phyloP scores from a whole-genome alignment of 495 filamentous ascomycete genomes.

The Penicillium pancosmium region DNA sequence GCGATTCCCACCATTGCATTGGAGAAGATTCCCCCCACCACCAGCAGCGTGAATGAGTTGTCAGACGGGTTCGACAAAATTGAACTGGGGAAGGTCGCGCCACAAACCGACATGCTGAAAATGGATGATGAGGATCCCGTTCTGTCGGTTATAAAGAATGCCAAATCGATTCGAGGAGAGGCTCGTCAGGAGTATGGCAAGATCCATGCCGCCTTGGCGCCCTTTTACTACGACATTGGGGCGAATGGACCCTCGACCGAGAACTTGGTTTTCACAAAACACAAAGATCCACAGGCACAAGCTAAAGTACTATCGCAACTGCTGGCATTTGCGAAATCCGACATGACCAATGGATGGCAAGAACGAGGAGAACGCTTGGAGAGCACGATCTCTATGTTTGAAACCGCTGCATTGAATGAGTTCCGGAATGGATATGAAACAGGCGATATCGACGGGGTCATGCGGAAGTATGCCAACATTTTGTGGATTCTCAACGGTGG shows the following conservation, averaged over 20 bases:
- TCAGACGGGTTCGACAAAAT: constrained; percentile 72
- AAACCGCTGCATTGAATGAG: constrained; percentile 85
- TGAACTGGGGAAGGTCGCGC: constrained; percentile 42
- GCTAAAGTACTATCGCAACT: constrained; percentile 85
- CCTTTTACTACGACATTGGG: constrained; percentile 84
- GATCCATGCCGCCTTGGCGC: constrained; percentile 83
- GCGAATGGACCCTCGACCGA: constrained; percentile 74
- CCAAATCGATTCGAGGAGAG: constrained; percentile 78
- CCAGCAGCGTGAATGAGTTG: constrained; percentile 36
- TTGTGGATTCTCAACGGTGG: constrained; percentile 83
- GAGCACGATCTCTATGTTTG: constrained; percentile 80
- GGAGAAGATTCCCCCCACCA: constrained; percentile 18
- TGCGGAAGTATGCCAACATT: constrained; percentile 87
- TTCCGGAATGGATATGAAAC: constrained; percentile 90
- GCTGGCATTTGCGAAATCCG: constrained; percentile 74
- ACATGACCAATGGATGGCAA: constrained; percentile 73
- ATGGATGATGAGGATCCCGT: constrained; percentile 45
- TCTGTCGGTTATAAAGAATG: constrained; percentile 66
- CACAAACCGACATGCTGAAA: constrained; percentile 18
- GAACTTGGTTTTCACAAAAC: constrained; percentile 81
- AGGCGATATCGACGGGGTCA: constrained; percentile 85
- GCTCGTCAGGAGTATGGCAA: constrained; percentile 90
- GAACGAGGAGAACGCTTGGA: constrained; percentile 70
- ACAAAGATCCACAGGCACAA: constrained; percentile 84
- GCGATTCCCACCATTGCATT: constrained; percentile 17